A percentile compares a stretch with the other conserved stretches of the same genome.
These are phyloP conservation scores for Phylloporus arenicola DNA, from an alignment of 768 basidiomycete genomes.

Conservation along the genomic window DNA sequence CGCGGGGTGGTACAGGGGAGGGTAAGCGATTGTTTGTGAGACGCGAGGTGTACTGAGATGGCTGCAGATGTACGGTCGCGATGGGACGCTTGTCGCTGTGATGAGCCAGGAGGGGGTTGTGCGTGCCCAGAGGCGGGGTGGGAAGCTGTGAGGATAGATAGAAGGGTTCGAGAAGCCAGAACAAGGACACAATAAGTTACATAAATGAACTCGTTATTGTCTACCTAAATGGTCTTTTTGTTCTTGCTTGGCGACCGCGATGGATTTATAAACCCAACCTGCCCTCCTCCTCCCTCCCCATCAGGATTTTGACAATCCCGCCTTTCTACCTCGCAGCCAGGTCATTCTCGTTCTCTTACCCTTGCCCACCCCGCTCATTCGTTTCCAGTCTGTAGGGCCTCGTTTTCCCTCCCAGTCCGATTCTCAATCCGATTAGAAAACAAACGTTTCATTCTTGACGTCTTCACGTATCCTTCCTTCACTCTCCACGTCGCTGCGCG, in stretches of 20 bases:
- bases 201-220: conserved; percentile 28
- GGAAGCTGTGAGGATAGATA: conserved; percentile 19
- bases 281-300: conserved; percentile 4
- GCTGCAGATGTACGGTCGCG: conserved; percentile 60
- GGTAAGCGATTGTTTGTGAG: conserved; percentile 38
- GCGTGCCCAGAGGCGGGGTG: conserved; percentile 48
- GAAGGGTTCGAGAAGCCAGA: conserved; percentile 10
- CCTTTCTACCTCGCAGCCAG: conserved; percentile 25
- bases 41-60: conserved; percentile 6
- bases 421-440: conserved; percentile 20
- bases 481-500: conserved; percentile 29
- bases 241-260: conserved; percentile 31
- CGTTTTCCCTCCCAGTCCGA: conserved; percentile 21
- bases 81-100: conserved; percentile 65
- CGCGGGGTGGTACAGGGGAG: conserved; percentile 66
- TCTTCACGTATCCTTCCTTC: conserved; percentile 22
- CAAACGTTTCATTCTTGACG: conserved; percentile 11
- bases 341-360: conserved; percentile 9
- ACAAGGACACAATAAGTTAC: conserved; percentile 14
- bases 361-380: conserved; percentile 9
- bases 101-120: conserved; percentile 78
- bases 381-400: conserved; percentile 24
- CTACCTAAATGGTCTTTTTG: conserved; percentile 31
- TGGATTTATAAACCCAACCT: conserved; percentile 23
- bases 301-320: conserved; percentile 36